phyloP scores from a whole-genome alignment of 768 basidiomycete species.

The Chalciporus sphaerocephalus region DNA sequence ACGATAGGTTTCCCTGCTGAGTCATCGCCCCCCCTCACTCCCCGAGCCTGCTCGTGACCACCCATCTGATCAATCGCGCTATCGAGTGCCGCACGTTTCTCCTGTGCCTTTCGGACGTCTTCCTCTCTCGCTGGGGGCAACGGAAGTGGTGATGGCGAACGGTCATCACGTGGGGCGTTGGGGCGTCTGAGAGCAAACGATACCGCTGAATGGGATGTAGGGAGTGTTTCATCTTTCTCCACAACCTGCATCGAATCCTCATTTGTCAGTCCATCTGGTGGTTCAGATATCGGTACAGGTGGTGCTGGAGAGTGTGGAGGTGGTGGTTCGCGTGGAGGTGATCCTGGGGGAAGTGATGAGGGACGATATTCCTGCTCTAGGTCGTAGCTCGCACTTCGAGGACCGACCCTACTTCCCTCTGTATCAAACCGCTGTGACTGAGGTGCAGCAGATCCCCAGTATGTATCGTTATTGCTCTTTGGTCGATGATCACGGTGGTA shows the following conservation, averaged over 20 bases:
- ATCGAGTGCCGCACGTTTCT: constrained; percentile 17
- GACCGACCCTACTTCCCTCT: constrained; percentile 5
- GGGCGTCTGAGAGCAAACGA: constrained; percentile 45
- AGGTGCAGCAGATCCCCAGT: constrained; percentile 12
- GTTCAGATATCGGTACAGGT: constrained; percentile 33
- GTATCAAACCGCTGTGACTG: constrained; percentile 5
- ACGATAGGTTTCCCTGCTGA: constrained; percentile 1
- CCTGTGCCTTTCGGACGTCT: constrained; percentile 23
- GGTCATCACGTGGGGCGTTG: constrained; percentile 41
- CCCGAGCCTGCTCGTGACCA: not conserved
- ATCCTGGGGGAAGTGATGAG: constrained; percentile 21
- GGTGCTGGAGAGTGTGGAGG: constrained; percentile 25
- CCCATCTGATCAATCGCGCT: constrained; percentile 7
- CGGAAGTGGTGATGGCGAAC: constrained; percentile 42
- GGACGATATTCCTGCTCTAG: constrained; percentile 18
- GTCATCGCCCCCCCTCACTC: not conserved
- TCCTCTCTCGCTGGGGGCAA: constrained; percentile 30
- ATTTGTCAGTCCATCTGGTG: constrained; percentile 28
- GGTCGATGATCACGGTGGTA: constrained; percentile 36
- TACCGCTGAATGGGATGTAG: constrained; percentile 35
- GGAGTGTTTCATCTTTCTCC: constrained; percentile 33
- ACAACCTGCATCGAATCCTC: constrained; percentile 4
- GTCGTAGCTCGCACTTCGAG: constrained; percentile 9
- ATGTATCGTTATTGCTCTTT: constrained; percentile 27
- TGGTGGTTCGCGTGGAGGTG: constrained; percentile 20